Conservation (phyloP, 352 stramenopile species). For the Pythium sukuiense region DNA sequence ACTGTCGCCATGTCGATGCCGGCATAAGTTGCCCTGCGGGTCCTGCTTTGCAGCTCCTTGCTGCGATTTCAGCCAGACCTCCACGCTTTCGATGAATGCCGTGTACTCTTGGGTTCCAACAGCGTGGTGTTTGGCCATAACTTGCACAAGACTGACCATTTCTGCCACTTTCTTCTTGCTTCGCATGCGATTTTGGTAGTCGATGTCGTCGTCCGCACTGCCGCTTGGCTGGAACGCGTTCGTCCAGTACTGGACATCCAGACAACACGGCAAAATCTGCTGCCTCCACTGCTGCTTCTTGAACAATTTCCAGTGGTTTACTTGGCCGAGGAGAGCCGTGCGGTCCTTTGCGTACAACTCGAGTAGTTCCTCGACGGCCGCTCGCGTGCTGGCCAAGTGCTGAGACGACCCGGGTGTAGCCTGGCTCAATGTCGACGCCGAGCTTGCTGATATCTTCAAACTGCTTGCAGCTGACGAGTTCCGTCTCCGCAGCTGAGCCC, state of each 20-base stretch:
- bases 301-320: constrained; percentile 43
- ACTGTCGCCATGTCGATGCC: background rate
- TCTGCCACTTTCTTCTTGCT: background rate
- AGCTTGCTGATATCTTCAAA: background rate
- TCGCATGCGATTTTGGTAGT: background rate
- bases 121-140: constrained; percentile 28
- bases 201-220: background rate
- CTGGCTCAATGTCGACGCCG: constrained; percentile 2
- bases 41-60: background rate
- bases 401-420: constrained; percentile 12
- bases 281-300: constrained; percentile 35
- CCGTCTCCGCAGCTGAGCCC: background rate
- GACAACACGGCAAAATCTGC: constrained; percentile 37
- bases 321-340: constrained; percentile 21
- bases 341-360: constrained; percentile 21
- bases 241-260: constrained; percentile 26
- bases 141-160: constrained; percentile 31
- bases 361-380: constrained; percentile 32
- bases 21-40: background rate
- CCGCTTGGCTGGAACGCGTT: background rate
- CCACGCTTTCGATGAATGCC: constrained; percentile 25
- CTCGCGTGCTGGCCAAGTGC: constrained; percentile 5
- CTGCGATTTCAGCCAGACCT: constrained; percentile 25
- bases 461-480: constrained; percentile 1
- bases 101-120: constrained; percentile 31